A percentile compares a stretch with the other conserved stretches of the same genome.
These are phyloP conservation scores for Penicillium sp. DNA, from an alignment of 2,329 filamentous ascomycete genomes.

Conservation along the genomic window DNA sequence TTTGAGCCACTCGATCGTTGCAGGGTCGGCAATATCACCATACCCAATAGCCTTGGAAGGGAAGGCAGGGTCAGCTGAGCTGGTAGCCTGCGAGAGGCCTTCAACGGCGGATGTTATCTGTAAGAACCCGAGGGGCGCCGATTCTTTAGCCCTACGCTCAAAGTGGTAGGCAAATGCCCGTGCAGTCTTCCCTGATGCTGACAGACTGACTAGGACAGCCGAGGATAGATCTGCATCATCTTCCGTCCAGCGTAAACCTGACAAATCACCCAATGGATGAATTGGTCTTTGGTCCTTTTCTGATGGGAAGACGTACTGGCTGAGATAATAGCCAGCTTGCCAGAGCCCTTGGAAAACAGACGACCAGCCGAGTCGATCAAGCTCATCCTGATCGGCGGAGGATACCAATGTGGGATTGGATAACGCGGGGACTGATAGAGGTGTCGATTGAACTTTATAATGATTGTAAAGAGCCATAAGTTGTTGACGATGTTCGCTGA, in stretches of 20 bases:
- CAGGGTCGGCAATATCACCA: neutral
- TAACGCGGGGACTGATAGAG: neutral
- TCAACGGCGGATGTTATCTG: constrained; percentile 31
- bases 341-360: constrained; percentile 32
- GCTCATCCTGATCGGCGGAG: constrained; percentile 20
- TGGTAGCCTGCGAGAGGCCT: constrained; percentile 8
- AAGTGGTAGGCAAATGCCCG: constrained; percentile 32
- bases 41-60: constrained; percentile 15
- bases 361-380: constrained; percentile 18
- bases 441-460: constrained; percentile 33
- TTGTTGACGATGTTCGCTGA: constrained; percentile 39
- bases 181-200: constrained; percentile 37
- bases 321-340: constrained; percentile 36
- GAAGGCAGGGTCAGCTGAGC: constrained; percentile 2
- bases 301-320: constrained; percentile 37
- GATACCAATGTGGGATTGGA: neutral
- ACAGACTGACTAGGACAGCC: constrained; percentile 38
- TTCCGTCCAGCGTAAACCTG: constrained; percentile 28
- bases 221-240: constrained; percentile 38
- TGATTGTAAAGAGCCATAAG: constrained; percentile 54
- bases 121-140: constrained; percentile 29
- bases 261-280: constrained; percentile 19
- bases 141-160: constrained; percentile 15
- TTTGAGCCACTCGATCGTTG: constrained; percentile 13
- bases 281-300: constrained; percentile 17